Percentiles rank a stretch among this genome's conserved stretches.
phyloP scores from a whole-genome alignment of 441 rosid species.

The Capsella rubella region DNA sequence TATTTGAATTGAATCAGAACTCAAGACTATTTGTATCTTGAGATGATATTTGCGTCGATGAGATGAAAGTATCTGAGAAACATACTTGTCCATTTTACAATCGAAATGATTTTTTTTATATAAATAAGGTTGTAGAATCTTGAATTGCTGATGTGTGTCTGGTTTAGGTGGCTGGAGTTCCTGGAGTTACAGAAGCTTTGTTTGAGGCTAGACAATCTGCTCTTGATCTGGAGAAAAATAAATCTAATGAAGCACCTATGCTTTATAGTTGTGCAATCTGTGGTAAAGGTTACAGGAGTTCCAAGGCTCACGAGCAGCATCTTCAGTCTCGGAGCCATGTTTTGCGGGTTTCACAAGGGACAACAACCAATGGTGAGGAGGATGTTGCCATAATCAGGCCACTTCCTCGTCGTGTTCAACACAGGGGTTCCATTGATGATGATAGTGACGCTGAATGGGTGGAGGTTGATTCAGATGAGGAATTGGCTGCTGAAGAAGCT shows the following conservation, averaged over 20 bases:
- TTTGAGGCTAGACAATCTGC: conserved; percentile 84
- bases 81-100: not conserved
- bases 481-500: conserved; percentile 63
- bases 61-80: conserved; percentile 5
- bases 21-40: not conserved
- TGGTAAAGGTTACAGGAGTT: conserved; percentile 79
- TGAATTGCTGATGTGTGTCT: not conserved
- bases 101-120: not conserved
- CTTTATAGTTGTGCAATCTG: conserved; percentile 82
- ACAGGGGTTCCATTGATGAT: conserved; percentile 45
- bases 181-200: conserved; percentile 90
- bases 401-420: conserved; percentile 53
- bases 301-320: conserved; percentile 89
- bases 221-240: conserved; percentile 65
- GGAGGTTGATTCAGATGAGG: conserved; percentile 80
- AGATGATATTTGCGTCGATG: not conserved
- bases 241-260: conserved; percentile 64
- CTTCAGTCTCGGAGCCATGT: conserved; percentile 74
- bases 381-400: conserved; percentile 62
- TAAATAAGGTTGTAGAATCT: not conserved
- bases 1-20: not conserved
- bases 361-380: conserved; percentile 48
- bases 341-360: conserved; percentile 64
- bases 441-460: conserved; percentile 87
- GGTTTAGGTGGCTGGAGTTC: conserved; percentile 88